Conservation (phyloP, 768 basidiomycete species). For the Lactarius evosmus region DNA sequence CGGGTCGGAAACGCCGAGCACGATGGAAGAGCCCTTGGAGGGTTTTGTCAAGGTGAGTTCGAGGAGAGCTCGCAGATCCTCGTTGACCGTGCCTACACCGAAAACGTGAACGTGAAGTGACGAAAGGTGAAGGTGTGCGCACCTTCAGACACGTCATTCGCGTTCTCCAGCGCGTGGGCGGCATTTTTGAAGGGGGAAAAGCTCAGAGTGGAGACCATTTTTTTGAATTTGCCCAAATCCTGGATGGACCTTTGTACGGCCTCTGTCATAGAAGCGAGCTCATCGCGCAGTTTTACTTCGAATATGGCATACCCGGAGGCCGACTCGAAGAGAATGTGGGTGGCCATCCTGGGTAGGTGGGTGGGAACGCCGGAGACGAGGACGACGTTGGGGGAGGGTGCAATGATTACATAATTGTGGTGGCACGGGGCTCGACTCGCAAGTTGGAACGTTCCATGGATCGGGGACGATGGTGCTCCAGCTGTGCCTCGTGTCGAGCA, state of each 20-base stretch:
- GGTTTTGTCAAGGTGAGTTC: conserved; percentile 84
- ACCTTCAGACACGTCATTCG: conserved; percentile 97
- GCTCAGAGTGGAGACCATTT: conserved; percentile 87
- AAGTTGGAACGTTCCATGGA: conserved; percentile 19
- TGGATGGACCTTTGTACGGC: conserved; percentile 82
- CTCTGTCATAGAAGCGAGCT: conserved; percentile 76
- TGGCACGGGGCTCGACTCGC: neutral
- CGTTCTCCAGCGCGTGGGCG: conserved; percentile 91
- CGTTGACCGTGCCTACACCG: conserved; percentile 75
- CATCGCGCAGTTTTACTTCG: conserved; percentile 80
- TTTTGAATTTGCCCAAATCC: conserved; percentile 84
- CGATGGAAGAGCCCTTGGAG: conserved; percentile 63
- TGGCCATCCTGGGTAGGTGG: conserved; percentile 48
- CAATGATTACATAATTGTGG: neutral
- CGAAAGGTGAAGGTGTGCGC: conserved; percentile 30
- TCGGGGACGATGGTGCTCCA: neutral
- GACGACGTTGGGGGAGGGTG: neutral
- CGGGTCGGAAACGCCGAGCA: conserved; percentile 77
- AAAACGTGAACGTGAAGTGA: conserved; percentile 10
- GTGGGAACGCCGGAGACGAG: conserved; percentile 2
- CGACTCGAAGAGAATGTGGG: conserved; percentile 90
- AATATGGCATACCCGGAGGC: conserved; percentile 94
- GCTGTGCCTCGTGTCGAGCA: conserved; percentile 15
- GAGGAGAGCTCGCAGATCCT: conserved; percentile 76
- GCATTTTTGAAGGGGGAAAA: conserved; percentile 94